phyloP scores from a whole-genome alignment of 2,329 filamentous ascomycete species.

The Colletotrichum lentis region DNA sequence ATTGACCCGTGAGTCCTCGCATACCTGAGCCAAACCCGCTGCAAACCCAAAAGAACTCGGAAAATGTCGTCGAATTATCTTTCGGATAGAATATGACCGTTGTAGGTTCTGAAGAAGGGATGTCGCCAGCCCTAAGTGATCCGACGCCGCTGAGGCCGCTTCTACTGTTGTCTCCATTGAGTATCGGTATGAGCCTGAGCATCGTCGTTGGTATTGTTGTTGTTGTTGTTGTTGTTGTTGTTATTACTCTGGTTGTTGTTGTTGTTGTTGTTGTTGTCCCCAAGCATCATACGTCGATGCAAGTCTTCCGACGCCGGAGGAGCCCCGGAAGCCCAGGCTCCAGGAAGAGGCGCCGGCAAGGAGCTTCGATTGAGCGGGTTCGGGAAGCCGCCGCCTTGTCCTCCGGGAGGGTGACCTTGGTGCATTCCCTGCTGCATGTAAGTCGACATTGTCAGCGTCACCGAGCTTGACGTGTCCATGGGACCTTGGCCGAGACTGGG shows the following conservation, averaged over 20 bases:
- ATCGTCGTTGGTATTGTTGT: too few species aligned
- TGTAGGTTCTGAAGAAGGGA: not conserved
- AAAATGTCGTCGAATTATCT: constrained; percentile 4
- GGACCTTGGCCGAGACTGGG: constrained; percentile 12
- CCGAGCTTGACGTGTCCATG: not conserved
- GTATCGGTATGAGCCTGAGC: not conserved
- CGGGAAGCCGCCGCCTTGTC: not conserved
- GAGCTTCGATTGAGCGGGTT: constrained; percentile 23
- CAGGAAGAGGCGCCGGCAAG: constrained; percentile 15
- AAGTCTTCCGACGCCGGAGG: constrained; percentile 7
- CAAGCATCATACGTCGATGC: constrained; percentile 7
- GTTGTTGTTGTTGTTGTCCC: not conserved
- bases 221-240: not conserved
- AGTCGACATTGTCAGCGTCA: not conserved
- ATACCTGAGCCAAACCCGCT: constrained; percentile 9
- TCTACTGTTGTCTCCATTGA: constrained; percentile 19
- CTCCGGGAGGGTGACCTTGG: not conserved
- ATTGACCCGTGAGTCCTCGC: constrained; percentile 6
- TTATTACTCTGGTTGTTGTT: not conserved
- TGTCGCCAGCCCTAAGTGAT: not conserved
- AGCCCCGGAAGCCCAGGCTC: constrained; percentile 13
- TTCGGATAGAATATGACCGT: too few species aligned
- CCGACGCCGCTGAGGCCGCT: not conserved
- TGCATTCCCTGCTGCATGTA: constrained; percentile 1
- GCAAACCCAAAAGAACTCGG: not conserved